Percentiles rank a stretch among this genome's conserved stretches.
phyloP scores from a whole-genome alignment of 176 grass and related monocot species.

The Oryza coarctata region DNA sequence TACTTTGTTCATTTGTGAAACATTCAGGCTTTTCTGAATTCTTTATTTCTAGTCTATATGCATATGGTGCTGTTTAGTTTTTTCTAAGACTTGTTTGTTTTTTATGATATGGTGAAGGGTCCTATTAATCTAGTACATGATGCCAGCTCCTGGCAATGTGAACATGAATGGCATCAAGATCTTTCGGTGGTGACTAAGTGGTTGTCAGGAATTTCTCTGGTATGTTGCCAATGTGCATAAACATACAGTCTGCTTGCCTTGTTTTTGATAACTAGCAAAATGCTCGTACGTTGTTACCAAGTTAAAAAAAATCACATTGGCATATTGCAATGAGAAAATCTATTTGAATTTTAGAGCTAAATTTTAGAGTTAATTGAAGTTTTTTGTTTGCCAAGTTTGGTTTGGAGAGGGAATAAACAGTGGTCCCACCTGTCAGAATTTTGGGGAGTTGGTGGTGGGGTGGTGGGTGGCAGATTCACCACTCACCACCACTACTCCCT shows the following conservation, averaged over 20 bases:
- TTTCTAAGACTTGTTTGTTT: not conserved
- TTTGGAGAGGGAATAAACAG: too few species aligned
- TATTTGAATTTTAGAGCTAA: too few species aligned
- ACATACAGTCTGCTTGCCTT: not conserved
- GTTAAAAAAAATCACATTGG: too few species aligned
- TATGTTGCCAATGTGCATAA: constrained; percentile 25
- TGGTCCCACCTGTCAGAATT: too few species aligned
- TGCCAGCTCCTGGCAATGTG: constrained; percentile 80
- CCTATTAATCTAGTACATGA: constrained; percentile 90
- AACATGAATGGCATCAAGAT: constrained; percentile 98
- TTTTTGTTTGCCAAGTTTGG: too few species aligned
- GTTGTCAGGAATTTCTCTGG: constrained; percentile 83
- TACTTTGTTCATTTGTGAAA: not conserved
- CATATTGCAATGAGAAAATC: too few species aligned
- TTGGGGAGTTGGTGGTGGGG: too few species aligned
- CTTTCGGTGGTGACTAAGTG: constrained; percentile 98
- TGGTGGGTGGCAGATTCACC: too few species aligned
- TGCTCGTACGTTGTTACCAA: too few species aligned
- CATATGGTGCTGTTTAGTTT: not conserved
- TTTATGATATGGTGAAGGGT: constrained; percentile 53
- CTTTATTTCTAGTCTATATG: not conserved
- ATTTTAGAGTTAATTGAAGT: too few species aligned
- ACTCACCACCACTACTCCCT: too few species aligned
- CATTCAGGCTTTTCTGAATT: not conserved
- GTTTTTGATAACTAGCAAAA: constrained; percentile 34